These are phyloP conservation scores for Francoa sonchifolia DNA, from an alignment of 441 rosid genomes.

Conservation along the genomic window DNA sequence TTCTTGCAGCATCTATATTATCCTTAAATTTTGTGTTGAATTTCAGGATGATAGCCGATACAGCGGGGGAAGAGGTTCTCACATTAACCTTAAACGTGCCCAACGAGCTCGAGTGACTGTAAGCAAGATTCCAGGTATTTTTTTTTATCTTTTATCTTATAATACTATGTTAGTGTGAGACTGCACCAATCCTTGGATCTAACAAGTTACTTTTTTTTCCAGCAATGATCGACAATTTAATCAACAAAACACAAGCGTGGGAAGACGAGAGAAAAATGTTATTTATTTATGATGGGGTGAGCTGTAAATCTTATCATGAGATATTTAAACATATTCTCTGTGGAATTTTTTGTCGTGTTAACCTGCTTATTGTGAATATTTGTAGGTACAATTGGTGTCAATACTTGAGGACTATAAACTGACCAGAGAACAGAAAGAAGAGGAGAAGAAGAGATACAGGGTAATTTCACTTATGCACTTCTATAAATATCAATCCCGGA, in stretches of 20 bases:
- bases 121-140: constrained; percentile 51
- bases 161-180: neutral
- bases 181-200: constrained; percentile 4
- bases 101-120: constrained; percentile 58
- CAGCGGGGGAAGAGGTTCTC: constrained; percentile 63
- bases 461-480: constrained; percentile 23
- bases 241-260: constrained; percentile 47
- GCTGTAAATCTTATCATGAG: constrained; percentile 14
- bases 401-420: constrained; percentile 83
- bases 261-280: constrained; percentile 33
- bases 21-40: constrained; percentile 6
- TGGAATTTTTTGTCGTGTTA: constrained; percentile 1
- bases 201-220: constrained; percentile 13
- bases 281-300: constrained; percentile 66
- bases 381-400: constrained; percentile 63
- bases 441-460: constrained; percentile 76
- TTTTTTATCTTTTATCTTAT: constrained; percentile 1
- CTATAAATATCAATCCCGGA: too few species aligned
- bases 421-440: constrained; percentile 70
- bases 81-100: constrained; percentile 66
- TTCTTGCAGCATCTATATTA: neutral
- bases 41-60: constrained; percentile 53
- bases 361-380: constrained; percentile 8
- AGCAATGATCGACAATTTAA: constrained; percentile 55
- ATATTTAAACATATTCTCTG: constrained; percentile 1